A percentile compares a stretch with the other conserved stretches of the same genome.
Conservation (phyloP, 2,329 filamentous ascomycete species). For the Epicoccum nigrum region DNA sequence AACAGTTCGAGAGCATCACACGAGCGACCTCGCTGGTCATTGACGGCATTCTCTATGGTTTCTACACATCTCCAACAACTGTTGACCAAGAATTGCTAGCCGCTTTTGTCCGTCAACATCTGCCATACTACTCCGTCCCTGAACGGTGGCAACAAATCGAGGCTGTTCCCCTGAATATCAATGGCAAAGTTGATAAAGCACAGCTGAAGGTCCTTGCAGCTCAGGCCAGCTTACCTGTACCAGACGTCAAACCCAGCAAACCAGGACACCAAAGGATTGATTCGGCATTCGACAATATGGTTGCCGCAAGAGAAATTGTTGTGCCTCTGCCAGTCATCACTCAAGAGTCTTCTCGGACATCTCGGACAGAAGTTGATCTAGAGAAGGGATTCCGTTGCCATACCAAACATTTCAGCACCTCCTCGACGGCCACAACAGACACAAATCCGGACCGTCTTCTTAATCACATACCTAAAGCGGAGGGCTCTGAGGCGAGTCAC, state of each 20-base stretch:
- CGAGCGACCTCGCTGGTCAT: slow-evolving; percentile 58
- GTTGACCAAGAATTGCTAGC: slow-evolving; percentile 46
- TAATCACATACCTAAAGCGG: slow-evolving; percentile 14
- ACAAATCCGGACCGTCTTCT: slow-evolving; percentile 17
- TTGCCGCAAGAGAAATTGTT: slow-evolving; percentile 9
- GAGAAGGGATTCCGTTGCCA: slow-evolving; percentile 19
- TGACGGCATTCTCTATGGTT: slow-evolving; percentile 58
- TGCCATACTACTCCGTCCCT: slow-evolving; percentile 64
- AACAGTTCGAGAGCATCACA: slow-evolving; percentile 54
- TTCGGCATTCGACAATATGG: slow-evolving; percentile 16
- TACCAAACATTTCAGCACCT: slow-evolving; percentile 20
- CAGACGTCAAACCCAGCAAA: slow-evolving; percentile 5
- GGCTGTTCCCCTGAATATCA: slow-evolving; percentile 58
- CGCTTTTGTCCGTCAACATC: slow-evolving; percentile 50
- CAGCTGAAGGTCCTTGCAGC: slow-evolving; percentile 47
- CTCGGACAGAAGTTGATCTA: slow-evolving; percentile 4
- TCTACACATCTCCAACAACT: slow-evolving; percentile 52
- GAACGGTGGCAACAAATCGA: slow-evolving; percentile 52
- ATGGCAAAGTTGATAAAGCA: slow-evolving; percentile 64
- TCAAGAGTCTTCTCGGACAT: neutral
- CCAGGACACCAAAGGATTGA: slow-evolving; percentile 6
- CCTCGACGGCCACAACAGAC: slow-evolving; percentile 13
- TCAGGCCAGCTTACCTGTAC: neutral
- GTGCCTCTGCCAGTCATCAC: slow-evolving; percentile 3
- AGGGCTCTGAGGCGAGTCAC: slow-evolving; percentile 18